A percentile compares a stretch with the other conserved stretches of the same genome.
Conservation (phyloP, 2,329 filamentous ascomycete genomes). For the Tolypocladium tropicale region DNA sequence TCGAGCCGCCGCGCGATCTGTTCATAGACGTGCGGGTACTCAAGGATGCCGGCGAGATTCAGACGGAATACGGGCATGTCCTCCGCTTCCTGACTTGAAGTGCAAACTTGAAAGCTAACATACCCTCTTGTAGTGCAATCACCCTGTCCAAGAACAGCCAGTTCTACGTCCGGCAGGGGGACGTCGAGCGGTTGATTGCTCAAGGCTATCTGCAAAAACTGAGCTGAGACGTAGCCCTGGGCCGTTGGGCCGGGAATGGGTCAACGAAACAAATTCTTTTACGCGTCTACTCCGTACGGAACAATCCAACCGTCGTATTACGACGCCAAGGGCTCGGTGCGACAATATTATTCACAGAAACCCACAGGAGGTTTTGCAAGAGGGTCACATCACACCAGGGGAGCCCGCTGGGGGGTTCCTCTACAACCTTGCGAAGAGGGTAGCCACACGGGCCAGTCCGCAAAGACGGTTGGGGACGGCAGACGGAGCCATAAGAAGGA, state of each 20-base stretch:
- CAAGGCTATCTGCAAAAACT: slow-evolving; percentile 93
- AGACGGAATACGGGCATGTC: slow-evolving; percentile 93
- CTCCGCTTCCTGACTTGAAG: neutral
- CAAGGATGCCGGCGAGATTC: slow-evolving; percentile 95
- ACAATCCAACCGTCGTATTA: neutral
- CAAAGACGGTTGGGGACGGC: neutral
- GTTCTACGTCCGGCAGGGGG: slow-evolving; percentile 90
- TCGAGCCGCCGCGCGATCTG: slow-evolving; percentile 88
- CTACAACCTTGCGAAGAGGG: neutral
- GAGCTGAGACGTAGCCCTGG: slow-evolving; percentile 22
- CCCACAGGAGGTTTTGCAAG: too few relatives aligned
- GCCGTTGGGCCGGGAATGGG: neutral
- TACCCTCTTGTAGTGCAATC: slow-evolving; percentile 55
- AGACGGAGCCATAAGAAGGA: neutral
- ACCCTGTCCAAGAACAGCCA: slow-evolving; percentile 97
- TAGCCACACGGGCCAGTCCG: neutral
- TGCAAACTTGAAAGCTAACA: slow-evolving; percentile 8
- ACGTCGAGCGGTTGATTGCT: slow-evolving; percentile 87
- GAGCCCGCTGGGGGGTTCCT: neutral
- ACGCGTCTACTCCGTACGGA: too few relatives aligned
- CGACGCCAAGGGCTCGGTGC: neutral
- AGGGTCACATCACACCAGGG: neutral
- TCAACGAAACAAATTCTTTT: too few relatives aligned
- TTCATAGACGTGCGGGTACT: slow-evolving; percentile 96
- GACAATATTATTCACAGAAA: neutral